These are phyloP conservation scores for Cryphonectria radicalis DNA, from an alignment of 2,329 filamentous ascomycete species.

Conservation along the genomic window DNA sequence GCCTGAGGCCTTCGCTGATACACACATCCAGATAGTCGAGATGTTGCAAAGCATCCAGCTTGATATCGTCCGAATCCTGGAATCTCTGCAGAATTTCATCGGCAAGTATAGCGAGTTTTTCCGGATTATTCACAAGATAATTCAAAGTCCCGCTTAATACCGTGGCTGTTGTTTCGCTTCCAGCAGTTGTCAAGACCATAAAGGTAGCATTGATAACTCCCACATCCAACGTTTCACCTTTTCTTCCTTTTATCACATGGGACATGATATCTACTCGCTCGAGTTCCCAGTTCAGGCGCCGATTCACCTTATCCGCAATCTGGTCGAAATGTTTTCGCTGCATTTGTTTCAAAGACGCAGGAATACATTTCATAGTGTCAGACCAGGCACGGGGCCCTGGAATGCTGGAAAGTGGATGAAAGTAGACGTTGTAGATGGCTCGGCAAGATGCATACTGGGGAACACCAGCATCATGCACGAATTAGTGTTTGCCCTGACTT, in stretches of 20 bases:
- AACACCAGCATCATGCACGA: background rate
- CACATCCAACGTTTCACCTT: slow-evolving; percentile 29
- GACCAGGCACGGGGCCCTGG: no score
- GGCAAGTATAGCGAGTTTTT: slow-evolving; percentile 37
- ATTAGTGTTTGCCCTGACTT: background rate
- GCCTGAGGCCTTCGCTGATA: slow-evolving; percentile 13
- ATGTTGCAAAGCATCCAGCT: slow-evolving; percentile 4
- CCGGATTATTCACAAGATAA: slow-evolving; percentile 38
- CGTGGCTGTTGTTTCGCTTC: slow-evolving; percentile 42
- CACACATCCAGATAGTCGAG: slow-evolving; percentile 9
- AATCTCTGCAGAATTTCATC: slow-evolving; percentile 45
- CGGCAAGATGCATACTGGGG: no score
- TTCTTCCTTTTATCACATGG: slow-evolving; percentile 31
- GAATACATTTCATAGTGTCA: slow-evolving; percentile 9
- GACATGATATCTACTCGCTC: slow-evolving; percentile 39
- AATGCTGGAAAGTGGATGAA: no score
- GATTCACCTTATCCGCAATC: slow-evolving; percentile 37
- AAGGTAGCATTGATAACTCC: slow-evolving; percentile 41
- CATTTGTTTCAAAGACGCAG: slow-evolving; percentile 27
- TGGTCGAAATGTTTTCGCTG: slow-evolving; percentile 33
- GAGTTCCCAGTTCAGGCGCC: slow-evolving; percentile 35
- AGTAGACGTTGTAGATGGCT: no score
- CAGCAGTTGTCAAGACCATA: slow-evolving; percentile 36
- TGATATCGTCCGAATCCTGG: slow-evolving; percentile 41
- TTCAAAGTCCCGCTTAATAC: slow-evolving; percentile 35